phyloP scores from a whole-genome alignment of 1,139 yeast species.

The Diutina mesorugosa region DNA sequence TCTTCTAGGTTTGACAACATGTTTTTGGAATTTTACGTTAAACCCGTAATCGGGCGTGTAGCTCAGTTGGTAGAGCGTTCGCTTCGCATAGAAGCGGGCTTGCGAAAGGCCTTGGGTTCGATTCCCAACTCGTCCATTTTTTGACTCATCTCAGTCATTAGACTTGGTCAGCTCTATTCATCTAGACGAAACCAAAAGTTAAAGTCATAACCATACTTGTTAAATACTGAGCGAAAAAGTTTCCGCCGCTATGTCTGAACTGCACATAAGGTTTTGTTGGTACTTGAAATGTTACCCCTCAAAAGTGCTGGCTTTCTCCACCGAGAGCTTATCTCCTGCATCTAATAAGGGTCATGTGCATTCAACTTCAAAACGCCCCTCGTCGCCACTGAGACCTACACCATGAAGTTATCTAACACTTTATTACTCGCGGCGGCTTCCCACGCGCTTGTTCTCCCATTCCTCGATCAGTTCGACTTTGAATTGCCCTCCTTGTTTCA shows the following conservation, averaged over 20 bases:
- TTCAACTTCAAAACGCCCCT: neutral
- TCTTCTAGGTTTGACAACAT: no score
- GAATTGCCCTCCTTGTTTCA: neutral
- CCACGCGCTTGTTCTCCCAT: neutral
- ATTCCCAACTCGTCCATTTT: neutral
- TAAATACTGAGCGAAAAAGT: no score
- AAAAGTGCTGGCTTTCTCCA: neutral
- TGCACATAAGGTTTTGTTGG: neutral
- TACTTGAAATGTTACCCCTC: neutral
- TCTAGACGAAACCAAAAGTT: no score
- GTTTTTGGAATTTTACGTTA: no score
- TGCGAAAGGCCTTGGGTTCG: neutral
- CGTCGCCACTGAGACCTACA: neutral
- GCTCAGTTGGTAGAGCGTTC: neutral
- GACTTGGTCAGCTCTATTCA: no score
- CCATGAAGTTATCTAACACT: neutral
- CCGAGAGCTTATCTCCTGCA: neutral
- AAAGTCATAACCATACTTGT: no score
- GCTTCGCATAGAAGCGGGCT: neutral
- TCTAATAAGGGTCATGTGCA: neutral
- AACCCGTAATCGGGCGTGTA: neutral
- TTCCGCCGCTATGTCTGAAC: neutral
- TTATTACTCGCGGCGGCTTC: neutral
- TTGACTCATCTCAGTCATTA: neutral
- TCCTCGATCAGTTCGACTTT: neutral